Percentiles rank a stretch among this genome's conserved stretches.
Conservation (phyloP, 768 basidiomycete species). For the Butyriboletus loyo region DNA sequence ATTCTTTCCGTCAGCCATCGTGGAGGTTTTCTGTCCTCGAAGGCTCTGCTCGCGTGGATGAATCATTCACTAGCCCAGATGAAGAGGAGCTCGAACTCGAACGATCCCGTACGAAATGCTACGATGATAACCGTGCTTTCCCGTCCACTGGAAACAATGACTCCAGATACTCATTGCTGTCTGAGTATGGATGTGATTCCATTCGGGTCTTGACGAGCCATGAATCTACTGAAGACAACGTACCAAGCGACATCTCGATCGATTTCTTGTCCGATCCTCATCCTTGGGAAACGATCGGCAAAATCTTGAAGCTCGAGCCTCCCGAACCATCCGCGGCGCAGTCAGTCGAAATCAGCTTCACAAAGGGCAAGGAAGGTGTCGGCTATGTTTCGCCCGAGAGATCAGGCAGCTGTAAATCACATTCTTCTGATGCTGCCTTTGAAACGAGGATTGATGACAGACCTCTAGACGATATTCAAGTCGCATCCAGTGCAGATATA, state of each 20-base stretch:
- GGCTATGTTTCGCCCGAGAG: conserved; percentile 13
- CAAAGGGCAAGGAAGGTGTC: conserved; percentile 26
- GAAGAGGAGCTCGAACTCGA: neutral
- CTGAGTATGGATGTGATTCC: neutral
- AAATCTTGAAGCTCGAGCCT: conserved; percentile 20
- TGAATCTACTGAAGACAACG: neutral
- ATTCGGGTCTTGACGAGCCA: neutral
- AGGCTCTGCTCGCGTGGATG: neutral
- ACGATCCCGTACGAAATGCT: neutral
- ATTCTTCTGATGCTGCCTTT: neutral
- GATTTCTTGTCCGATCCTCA: conserved; percentile 31
- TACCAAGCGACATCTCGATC: conserved; percentile 8
- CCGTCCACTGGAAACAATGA: neutral
- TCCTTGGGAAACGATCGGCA: conserved; percentile 32
- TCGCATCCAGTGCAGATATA: neutral
- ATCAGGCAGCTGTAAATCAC: neutral
- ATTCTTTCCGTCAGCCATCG: neutral
- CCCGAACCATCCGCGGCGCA: neutral
- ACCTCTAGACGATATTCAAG: neutral
- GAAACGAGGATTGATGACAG: neutral
- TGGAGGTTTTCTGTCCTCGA: neutral
- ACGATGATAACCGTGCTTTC: neutral
- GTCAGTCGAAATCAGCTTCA: conserved; percentile 12
- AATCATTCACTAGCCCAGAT: neutral
- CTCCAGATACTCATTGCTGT: neutral